phyloP scores from a whole-genome alignment of 2,329 filamentous ascomycete species.

The Aureobasidium leucospermi region DNA sequence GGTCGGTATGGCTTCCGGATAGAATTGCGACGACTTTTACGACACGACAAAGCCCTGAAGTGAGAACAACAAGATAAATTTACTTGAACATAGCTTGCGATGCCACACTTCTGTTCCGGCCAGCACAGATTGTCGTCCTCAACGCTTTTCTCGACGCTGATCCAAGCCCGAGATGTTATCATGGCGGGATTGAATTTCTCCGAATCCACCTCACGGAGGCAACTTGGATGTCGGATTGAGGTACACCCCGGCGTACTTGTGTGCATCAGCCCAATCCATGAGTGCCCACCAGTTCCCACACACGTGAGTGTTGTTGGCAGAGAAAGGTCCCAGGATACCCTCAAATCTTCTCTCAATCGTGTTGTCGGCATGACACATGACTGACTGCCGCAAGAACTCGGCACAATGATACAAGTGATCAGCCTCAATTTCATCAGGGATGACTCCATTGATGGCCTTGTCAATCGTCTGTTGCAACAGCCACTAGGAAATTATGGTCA shows the following conservation, averaged over 20 bases:
- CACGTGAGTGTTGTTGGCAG: background rate
- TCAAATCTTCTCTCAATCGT: background rate
- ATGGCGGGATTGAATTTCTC: too few relatives aligned
- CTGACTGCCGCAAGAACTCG: background rate
- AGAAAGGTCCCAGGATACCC: background rate
- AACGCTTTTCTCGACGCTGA: too few relatives aligned
- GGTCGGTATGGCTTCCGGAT: background rate
- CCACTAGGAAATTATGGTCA: background rate
- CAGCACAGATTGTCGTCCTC: too few relatives aligned
- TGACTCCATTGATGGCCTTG: background rate
- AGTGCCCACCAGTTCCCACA: background rate
- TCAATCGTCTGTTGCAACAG: background rate
- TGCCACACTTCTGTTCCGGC: too few relatives aligned
- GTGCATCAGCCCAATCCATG: background rate
- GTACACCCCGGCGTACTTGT: background rate
- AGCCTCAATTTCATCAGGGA: background rate
- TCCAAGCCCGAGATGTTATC: too few relatives aligned
- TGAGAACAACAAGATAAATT: too few relatives aligned
- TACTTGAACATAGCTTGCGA: too few relatives aligned
- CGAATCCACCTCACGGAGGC: background rate
- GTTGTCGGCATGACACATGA: background rate
- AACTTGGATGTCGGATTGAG: too few relatives aligned
- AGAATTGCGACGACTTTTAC: background rate
- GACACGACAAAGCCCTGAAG: too few relatives aligned
- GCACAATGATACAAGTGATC: background rate